These are phyloP conservation scores for Cladophialophora carrionii DNA, from an alignment of 2,329 filamentous ascomycete species.

Conservation along the genomic window DNA sequence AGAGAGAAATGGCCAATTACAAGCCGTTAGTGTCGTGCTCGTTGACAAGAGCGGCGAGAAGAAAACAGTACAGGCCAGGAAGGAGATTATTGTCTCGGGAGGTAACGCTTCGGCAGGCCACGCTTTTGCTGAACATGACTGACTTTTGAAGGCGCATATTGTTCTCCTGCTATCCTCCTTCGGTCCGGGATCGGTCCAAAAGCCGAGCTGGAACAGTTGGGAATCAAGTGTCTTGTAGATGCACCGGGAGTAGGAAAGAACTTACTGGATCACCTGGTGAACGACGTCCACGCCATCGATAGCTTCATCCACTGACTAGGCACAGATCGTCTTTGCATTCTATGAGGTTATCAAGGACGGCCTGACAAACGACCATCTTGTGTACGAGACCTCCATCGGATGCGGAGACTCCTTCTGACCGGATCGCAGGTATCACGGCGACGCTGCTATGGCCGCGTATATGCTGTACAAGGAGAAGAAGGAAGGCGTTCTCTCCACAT, in stretches of 20 bases:
- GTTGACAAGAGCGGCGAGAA: constrained; percentile 49
- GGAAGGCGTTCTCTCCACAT: constrained; percentile 61
- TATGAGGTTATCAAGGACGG: constrained; percentile 60
- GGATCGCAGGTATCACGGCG: constrained; percentile 52
- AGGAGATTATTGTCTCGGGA: constrained; percentile 49
- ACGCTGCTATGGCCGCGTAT: constrained; percentile 57
- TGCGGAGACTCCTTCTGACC: constrained; percentile 5
- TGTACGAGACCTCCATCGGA: constrained; percentile 36
- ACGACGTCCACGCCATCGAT: constrained; percentile 35
- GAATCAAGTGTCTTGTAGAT: constrained; percentile 51
- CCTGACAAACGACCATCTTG: constrained; percentile 61
- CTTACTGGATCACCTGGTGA: constrained; percentile 57
- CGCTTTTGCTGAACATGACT: background rate
- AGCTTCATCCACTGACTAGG: constrained; percentile 29
- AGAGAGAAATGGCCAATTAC: constrained; percentile 20
- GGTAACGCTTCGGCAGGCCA: constrained; percentile 38
- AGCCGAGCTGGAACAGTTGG: constrained; percentile 48
- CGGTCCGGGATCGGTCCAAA: constrained; percentile 58
- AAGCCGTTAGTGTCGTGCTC: constrained; percentile 47
- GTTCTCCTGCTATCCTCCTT: constrained; percentile 58
- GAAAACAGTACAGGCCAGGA: constrained; percentile 46
- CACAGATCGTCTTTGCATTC: constrained; percentile 61
- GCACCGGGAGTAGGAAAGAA: constrained; percentile 59
- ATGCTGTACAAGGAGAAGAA: constrained; percentile 62
- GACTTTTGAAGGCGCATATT: constrained; percentile 49